These are phyloP conservation scores for Umbelopsis sp. DNA, from an alignment of 192 early-diverging fungal species.

Conservation along the genomic window DNA sequence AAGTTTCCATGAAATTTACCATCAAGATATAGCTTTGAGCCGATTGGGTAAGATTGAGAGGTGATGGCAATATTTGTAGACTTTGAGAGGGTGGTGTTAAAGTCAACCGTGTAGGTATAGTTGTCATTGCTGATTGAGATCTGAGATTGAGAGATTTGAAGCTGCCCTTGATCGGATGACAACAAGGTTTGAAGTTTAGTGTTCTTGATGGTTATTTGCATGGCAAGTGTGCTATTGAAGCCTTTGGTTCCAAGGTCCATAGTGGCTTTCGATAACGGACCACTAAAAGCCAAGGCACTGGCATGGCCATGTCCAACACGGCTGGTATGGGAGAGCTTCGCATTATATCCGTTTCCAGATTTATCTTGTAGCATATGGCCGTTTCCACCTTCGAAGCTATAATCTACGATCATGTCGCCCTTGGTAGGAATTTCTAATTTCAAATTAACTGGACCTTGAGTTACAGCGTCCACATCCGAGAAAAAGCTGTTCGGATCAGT, in stretches of 20 bases:
- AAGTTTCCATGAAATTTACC: slow-evolving; percentile 16
- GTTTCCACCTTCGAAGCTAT: slow-evolving; percentile 43
- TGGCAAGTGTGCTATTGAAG: slow-evolving; percentile 2
- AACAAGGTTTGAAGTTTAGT: neutral
- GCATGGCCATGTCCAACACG: neutral
- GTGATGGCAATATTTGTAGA: slow-evolving; percentile 8
- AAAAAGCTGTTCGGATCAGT: slow-evolving; percentile 31
- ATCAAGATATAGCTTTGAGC: slow-evolving; percentile 11
- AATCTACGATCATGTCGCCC: slow-evolving; percentile 42
- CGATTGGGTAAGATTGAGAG: slow-evolving; percentile 1
- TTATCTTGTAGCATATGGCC: slow-evolving; percentile 29
- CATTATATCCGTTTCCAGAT: slow-evolving; percentile 45
- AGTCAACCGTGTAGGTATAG: slow-evolving; percentile 12
- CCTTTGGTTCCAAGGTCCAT: slow-evolving; percentile 14
- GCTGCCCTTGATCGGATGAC: neutral
- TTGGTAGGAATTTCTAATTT: slow-evolving; percentile 50
- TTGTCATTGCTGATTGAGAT: slow-evolving; percentile 18
- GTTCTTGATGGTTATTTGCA: neutral
- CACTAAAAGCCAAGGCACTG: neutral
- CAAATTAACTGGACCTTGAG: slow-evolving; percentile 44
- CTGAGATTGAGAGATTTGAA: neutral
- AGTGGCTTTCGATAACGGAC: neutral
- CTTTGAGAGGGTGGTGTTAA: neutral
- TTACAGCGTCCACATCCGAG: slow-evolving; percentile 41
- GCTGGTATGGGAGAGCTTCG: slow-evolving; percentile 31